Conservation (phyloP, 306 rosid species). For the Begonia masoniana region DNA sequence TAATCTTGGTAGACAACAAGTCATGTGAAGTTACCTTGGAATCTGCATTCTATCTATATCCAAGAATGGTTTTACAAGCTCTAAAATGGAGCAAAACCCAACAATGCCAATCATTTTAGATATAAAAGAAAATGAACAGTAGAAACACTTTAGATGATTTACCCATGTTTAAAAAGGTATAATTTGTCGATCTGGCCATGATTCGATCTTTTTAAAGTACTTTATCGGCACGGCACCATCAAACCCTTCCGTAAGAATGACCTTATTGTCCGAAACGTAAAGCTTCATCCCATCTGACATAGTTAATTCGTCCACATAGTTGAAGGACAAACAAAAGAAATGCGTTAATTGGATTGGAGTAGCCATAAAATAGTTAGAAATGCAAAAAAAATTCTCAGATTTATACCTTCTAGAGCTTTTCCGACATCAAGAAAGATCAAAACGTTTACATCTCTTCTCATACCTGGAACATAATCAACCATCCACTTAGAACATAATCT, state of each 20-base stretch:
- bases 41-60: neutral
- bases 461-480: slow-evolving; percentile 35
- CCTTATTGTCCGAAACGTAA: slow-evolving; percentile 80
- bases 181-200: slow-evolving; percentile 59
- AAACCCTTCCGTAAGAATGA: slow-evolving; percentile 76
- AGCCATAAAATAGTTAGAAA: neutral
- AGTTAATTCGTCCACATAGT: neutral
- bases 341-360: neutral
- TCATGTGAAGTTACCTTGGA: neutral
- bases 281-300: slow-evolving; percentile 82
- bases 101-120: neutral
- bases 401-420: slow-evolving; percentile 70
- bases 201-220: slow-evolving; percentile 67
- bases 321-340: neutral
- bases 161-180: slow-evolving; percentile 26
- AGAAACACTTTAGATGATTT: neutral
- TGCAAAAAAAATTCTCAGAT: slow-evolving; percentile 4
- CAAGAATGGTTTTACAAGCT: no score
- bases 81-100: neutral
- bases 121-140: neutral
- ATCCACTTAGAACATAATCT: no score
- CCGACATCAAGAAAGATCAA: slow-evolving; percentile 58
- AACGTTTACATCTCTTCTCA: slow-evolving; percentile 67
- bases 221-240: slow-evolving; percentile 62
- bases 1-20: neutral